phyloP scores from a whole-genome alignment of 129 eudicot species.

The Artemisia tridentata region DNA sequence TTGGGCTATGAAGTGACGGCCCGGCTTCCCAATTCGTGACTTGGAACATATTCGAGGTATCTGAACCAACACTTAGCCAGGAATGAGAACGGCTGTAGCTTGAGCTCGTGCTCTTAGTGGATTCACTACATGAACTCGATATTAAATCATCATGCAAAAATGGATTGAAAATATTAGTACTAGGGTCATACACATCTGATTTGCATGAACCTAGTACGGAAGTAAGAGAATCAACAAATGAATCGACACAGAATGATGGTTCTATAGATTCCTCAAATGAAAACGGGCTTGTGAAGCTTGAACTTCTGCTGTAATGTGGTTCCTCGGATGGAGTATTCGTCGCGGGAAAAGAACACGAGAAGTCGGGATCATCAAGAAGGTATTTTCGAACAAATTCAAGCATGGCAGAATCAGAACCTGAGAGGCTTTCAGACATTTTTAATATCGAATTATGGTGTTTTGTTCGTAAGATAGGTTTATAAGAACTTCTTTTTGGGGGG shows the following conservation, averaged over 20 bases:
- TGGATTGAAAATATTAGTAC: conserved; percentile 11
- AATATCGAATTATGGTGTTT: conserved; percentile 1
- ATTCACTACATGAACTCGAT: conserved; percentile 31
- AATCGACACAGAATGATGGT: conserved; percentile 26
- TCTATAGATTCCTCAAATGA: conserved; percentile 18
- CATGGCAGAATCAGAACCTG: conserved; percentile 45
- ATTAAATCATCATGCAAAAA: conserved; percentile 20
- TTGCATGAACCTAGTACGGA: conserved; percentile 26
- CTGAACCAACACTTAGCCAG: conserved; percentile 15
- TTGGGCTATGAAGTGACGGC: conserved; percentile 26
- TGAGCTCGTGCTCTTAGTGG: conserved; percentile 24
- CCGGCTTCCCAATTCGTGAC: conserved; percentile 30
- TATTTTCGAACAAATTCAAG: conserved; percentile 42
- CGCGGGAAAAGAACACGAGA: conserved; percentile 24
- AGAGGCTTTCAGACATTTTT: conserved; percentile 39
- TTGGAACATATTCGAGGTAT: conserved; percentile 24
- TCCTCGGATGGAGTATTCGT: conserved; percentile 14
- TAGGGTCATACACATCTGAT: conserved; percentile 23
- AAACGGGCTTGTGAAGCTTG: conserved; percentile 37
- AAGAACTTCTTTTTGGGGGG: conserved; percentile 6
- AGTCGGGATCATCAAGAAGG: conserved; percentile 40
- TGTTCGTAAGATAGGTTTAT: conserved; percentile 10
- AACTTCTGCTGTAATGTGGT: conserved; percentile 29
- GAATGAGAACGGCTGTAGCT: conserved; percentile 27
- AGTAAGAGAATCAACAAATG: conserved; percentile 35